Conservation (phyloP, 495 filamentous ascomycete species). For the Aspergillus steynii region DNA sequence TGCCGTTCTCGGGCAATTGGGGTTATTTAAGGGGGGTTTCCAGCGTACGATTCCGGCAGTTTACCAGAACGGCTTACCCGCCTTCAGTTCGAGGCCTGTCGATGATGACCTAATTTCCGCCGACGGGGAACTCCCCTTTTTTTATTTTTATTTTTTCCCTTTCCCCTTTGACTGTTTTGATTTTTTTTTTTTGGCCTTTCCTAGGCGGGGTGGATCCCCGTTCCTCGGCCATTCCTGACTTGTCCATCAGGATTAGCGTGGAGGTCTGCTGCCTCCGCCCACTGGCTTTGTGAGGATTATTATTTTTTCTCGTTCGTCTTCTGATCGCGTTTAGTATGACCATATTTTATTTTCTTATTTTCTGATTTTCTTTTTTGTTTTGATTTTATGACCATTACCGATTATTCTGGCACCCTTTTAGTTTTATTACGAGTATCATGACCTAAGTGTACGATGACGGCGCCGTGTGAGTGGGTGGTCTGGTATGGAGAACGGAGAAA, state of each 20-base stretch:
- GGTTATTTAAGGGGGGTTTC: neutral
- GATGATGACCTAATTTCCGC: constrained; percentile 1
- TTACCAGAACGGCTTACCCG: constrained; percentile 9
- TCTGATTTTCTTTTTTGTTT: neutral
- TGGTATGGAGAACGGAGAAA: constrained; percentile 3
- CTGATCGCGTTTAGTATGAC: no score
- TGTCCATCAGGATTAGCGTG: constrained; percentile 7
- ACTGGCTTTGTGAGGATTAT: neutral
- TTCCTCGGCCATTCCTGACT: constrained; percentile 14
- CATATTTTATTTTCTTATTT: neutral
- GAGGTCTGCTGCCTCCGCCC: constrained; percentile 3
- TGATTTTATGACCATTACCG: neutral
- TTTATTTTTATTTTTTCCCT: constrained; percentile 14
- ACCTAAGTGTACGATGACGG: neutral
- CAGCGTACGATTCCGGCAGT: constrained; percentile 11
- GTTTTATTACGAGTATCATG: constrained; percentile 4
- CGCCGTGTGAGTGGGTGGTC: constrained; percentile 2
- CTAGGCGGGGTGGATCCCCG: constrained; percentile 17
- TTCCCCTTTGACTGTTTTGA: constrained; percentile 1
- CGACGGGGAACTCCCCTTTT: neutral
- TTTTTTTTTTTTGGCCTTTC: constrained; percentile 18
- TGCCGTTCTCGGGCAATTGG: neutral
- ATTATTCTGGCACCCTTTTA: neutral
- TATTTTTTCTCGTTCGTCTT: neutral
- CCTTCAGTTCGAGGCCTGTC: constrained; percentile 6